These are phyloP conservation scores for Sphenostylis stenocarpa DNA, from an alignment of 306 rosid genomes.

Conservation along the genomic window DNA sequence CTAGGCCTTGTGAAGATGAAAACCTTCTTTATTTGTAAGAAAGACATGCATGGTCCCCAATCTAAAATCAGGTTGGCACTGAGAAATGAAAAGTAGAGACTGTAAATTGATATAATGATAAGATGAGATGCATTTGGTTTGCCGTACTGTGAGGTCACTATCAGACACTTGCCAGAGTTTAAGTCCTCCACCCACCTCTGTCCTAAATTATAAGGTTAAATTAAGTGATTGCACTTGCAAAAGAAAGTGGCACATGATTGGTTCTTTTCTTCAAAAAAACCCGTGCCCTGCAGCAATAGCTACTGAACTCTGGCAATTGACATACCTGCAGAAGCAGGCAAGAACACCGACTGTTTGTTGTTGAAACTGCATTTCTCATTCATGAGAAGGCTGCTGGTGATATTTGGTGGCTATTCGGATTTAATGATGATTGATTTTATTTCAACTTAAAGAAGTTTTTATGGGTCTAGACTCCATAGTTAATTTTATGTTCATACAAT, in stretches of 20 bases:
- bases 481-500: no score
- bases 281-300: background rate
- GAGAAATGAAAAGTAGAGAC: constrained; percentile 17
- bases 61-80: constrained; percentile 24
- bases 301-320: constrained; percentile 1
- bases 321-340: constrained; percentile 10
- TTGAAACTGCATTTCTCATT: constrained; percentile 21
- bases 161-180: constrained; percentile 36
- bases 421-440: no score
- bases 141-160: constrained; percentile 32
- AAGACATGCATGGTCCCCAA: constrained; percentile 42
- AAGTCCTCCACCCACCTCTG: constrained; percentile 53
- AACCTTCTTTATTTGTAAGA: constrained; percentile 24
- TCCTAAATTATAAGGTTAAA: constrained; percentile 19
- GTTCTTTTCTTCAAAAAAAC: background rate
- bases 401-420: no score
- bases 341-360: constrained; percentile 24
- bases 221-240: constrained; percentile 18
- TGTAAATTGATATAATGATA: constrained; percentile 31
- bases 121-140: constrained; percentile 47
- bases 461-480: background rate
- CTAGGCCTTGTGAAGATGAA: constrained; percentile 12
- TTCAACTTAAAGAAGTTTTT: no score
- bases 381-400: background rate
- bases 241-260: background rate